Conservation (phyloP, 2,329 filamentous ascomycete genomes). For the Exophiala bonariae region DNA sequence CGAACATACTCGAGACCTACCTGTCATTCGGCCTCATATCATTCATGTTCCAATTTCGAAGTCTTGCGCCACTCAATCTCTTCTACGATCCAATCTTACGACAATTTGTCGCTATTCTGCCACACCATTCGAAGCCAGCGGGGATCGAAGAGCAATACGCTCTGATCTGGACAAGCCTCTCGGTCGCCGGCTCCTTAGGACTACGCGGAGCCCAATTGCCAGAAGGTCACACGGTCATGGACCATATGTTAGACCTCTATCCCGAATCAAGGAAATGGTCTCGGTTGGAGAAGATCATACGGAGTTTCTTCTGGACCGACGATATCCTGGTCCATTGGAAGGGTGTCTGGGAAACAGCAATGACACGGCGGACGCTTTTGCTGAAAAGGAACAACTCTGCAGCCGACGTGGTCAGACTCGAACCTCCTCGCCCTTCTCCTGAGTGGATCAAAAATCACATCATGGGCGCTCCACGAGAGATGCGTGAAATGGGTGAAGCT, state of each 20-base stretch:
- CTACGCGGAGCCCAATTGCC: constrained; percentile 21
- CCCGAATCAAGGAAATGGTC: constrained; percentile 17
- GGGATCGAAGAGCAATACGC: constrained; percentile 13
- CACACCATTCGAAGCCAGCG: constrained; percentile 12
- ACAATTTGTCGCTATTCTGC: constrained; percentile 20
- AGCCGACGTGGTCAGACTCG: background rate
- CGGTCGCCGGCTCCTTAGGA: constrained; percentile 20
- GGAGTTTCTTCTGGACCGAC: constrained; percentile 22
- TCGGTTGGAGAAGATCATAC: constrained; percentile 16
- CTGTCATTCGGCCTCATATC: constrained; percentile 21
- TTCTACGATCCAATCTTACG: constrained; percentile 27
- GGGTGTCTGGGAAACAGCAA: constrained; percentile 17
- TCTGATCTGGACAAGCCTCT: constrained; percentile 22
- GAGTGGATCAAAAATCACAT: constrained; percentile 9
- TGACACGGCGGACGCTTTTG: constrained; percentile 15
- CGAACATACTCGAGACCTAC: constrained; percentile 14
- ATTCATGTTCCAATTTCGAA: constrained; percentile 22
- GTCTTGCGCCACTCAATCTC: constrained; percentile 18
- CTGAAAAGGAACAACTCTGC: constrained; percentile 1
- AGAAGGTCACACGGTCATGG: constrained; percentile 18
- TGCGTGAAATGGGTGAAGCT: constrained; percentile 15
- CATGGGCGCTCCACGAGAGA: constrained; percentile 12
- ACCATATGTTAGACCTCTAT: constrained; percentile 18
- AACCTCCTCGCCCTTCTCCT: constrained; percentile 1
- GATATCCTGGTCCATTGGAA: constrained; percentile 19